Base-by-base conservation (phyloP, 2,329 filamentous ascomycete genomes). In the Nemania serpens region DNA sequence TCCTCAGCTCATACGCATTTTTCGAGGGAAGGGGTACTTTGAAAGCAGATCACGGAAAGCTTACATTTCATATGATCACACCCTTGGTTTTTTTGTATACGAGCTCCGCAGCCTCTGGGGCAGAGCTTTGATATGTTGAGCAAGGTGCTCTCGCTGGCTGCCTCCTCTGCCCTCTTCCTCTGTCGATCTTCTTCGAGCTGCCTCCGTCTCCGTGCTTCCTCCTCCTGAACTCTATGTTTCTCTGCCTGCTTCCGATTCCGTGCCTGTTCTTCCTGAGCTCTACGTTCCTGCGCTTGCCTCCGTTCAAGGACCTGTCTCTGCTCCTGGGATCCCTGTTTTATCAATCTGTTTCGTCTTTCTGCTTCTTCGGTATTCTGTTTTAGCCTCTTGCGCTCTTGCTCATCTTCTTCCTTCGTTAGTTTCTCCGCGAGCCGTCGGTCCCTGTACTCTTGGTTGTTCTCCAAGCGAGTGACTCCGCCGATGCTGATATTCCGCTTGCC, bases 381-480 rank as follows among this genome's bases (percentile, higher is more conserved):
- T 20, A 49, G 43, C 36, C 43, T 13, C 45, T 56, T 47, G 33
- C 54, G 54, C 36, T 56, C 43, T 33, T 33, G 22, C 42, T 56
- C 20, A 12, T 56, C 45, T 48, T 58, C 55, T 51, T 58, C 12
- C 37, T 51, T 58, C 10, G 7, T 17, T 46, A 58, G 37, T 46
- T 45, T 50, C 47, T 51, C 46, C 12, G 55, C 55, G 10, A 58
- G 47, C 15, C 36, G 55, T 13, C 55, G 46, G 17, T 58, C 55
- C 9, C 18, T 36, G 25, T 45, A 49, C 46, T 58, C 55, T 51
- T 58, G 55, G 41, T 33, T 29, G 25, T 37, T 58, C 46, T 58
- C 55, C 39, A 58, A 29, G 25, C 55, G 55, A 58, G 55, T 46
- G 37, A 51, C 18, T 34, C 55, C 55, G 46, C 55, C 55, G 29